Evolutionary conservation across 2,329 filamentous ascomycete species (phyloP), one percentile per base, ranked within the genome.

Genomic region (Sporothrix euskadiensis): DNA sequence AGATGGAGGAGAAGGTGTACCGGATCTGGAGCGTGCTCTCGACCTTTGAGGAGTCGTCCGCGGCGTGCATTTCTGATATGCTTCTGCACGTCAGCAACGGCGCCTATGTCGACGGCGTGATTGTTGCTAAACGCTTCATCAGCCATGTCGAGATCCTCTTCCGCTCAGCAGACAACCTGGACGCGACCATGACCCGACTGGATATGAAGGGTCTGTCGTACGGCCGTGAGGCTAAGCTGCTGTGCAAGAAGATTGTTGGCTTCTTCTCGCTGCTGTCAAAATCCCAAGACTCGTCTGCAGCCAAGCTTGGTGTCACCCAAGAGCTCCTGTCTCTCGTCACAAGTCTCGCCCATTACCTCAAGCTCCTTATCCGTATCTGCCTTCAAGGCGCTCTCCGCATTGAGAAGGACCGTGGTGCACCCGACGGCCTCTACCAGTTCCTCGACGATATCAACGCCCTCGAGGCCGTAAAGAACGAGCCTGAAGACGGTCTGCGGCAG

Each of bases 171-270:
- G 96, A 99, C 81, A 89, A 91, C 78, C 87, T 99, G 72, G 94
- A 98, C 78, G 85, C 85, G 10, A 88, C 91, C 71, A 91, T 98
- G 81, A 85, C 88, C 73, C 83, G 84, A 26, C 84, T 91, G 61
- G 90, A 90, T 22, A 88, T 93, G 78, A 97, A 96, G 86, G 91
- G 92, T 75, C 87, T 99, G 75, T 93, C 94, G 10, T 99, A 98
- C 80, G 92, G 92, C 22, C 90, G 96, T 78, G 96, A 99, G 84
- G 93, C 96, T n/a, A 99, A 99, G 83, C 87, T 99, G 69, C 88
- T 99, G n/a, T 99, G 96, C 86, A 99, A 99, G 83, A 99, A 99
- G 83, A 97, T 99, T 72, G 96, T 99, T 6, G 93, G 95, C 35
- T 99, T 99, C 85, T 99, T 99, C 81, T 94, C 94, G 14, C 85